These are phyloP conservation scores for Neofusicoccum sp. DNA, from an alignment of 2,329 filamentous ascomycete genomes.

Conservation along the genomic window DNA sequence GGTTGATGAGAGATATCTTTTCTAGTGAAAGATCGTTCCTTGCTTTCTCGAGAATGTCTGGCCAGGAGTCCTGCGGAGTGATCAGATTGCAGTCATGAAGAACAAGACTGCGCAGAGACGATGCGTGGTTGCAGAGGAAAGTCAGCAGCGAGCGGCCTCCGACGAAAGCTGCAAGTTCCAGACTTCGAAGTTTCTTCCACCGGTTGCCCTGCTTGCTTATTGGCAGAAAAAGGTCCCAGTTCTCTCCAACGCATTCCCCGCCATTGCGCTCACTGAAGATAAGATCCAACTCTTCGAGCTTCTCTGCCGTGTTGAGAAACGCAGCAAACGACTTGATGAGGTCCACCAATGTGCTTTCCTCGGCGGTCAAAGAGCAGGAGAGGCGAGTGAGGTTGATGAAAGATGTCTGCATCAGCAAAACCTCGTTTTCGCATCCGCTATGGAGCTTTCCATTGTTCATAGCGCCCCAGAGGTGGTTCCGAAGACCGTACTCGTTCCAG, in stretches of 20 bases:
- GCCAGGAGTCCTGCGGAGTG: neutral
- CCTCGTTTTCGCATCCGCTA: neutral
- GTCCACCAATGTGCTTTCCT: neutral
- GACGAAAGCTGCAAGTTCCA: neutral
- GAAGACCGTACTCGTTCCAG: neutral
- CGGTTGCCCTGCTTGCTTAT: neutral
- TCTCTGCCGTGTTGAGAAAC: neutral
- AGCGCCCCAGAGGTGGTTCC: neutral
- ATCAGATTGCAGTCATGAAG: conserved; percentile 5
- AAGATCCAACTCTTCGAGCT: neutral
- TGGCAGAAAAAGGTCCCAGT: neutral
- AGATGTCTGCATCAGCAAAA: neutral
- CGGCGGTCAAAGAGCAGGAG: neutral
- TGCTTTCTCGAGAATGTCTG: neutral
- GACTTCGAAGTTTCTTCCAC: neutral
- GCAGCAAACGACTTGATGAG: neutral
- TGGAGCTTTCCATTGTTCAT: neutral
- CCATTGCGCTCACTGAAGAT: neutral
- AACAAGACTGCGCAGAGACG: neutral
- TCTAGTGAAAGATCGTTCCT: neutral
- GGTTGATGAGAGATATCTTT: neutral
- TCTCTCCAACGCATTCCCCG: neutral
- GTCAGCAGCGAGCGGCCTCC: neutral
- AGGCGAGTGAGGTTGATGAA: neutral
- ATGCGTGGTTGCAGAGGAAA: neutral